Evolutionary conservation across 306 rosid species (phyloP).

Genomic region (Lathyrus sativus): DNA sequence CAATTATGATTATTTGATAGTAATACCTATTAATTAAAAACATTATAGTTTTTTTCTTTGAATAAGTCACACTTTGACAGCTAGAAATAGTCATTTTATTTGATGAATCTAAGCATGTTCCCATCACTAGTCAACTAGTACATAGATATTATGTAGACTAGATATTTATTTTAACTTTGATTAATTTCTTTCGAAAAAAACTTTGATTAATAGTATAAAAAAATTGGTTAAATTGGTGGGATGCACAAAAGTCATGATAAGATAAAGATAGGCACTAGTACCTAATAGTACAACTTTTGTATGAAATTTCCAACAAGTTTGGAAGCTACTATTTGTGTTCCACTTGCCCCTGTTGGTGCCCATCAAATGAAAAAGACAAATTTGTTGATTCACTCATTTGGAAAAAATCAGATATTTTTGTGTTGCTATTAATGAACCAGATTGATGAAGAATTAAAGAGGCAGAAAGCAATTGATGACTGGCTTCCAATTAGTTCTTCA

Average conservation of each 20-base stretch:
- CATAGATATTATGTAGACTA: too few relatives aligned
- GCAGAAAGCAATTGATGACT: slow-evolving; percentile 61
- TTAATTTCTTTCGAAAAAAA: too few relatives aligned
- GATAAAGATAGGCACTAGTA: slow-evolving; percentile 20
- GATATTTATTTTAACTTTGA: too few relatives aligned
- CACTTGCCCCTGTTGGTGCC: background rate
- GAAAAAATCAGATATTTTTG: background rate
- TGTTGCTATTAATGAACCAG: slow-evolving; percentile 30
- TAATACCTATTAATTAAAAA: too few relatives aligned
- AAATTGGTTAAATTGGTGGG: background rate
- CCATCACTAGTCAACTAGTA: too few relatives aligned
- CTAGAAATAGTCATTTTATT: too few relatives aligned
- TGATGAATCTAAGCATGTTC: too few relatives aligned
- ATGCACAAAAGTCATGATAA: background rate
- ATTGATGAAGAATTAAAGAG: slow-evolving; percentile 21
- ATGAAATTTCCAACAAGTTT: slow-evolving; percentile 29
- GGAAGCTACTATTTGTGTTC: slow-evolving; percentile 1
- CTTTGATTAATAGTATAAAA: too few relatives aligned
- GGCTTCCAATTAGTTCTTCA: slow-evolving; percentile 82
- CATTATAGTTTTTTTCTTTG: background rate
- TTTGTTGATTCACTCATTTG: background rate
- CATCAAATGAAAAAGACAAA: slow-evolving; percentile 2
- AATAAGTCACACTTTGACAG: background rate
- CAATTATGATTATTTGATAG: too few relatives aligned
- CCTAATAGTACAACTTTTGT: background rate